Conservation (phyloP, 768 basidiomycete genomes). For the Suillus subalutaceus region DNA sequence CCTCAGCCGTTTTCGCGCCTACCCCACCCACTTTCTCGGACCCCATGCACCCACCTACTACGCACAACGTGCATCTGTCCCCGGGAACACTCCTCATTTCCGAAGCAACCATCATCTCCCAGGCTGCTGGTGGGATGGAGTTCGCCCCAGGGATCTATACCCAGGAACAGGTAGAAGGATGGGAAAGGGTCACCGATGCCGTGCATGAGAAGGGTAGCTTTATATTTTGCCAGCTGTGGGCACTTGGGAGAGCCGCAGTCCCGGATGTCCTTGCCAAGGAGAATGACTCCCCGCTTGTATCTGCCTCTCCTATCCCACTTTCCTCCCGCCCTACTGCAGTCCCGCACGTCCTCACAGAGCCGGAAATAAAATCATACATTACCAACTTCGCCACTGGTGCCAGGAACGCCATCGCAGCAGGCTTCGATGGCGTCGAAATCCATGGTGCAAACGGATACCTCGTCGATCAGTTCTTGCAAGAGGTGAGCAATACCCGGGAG, state of each 20-base stretch:
- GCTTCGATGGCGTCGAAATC: slow-evolving; percentile 61
- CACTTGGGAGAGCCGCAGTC: slow-evolving; percentile 42
- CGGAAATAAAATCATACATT: slow-evolving; percentile 49
- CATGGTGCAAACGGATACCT: slow-evolving; percentile 37
- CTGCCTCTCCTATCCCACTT: slow-evolving; percentile 27
- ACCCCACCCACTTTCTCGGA: slow-evolving; percentile 30
- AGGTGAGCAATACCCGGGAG: slow-evolving; percentile 42
- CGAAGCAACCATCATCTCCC: slow-evolving; percentile 46
- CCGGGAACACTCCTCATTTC: slow-evolving; percentile 48
- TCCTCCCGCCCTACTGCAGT: slow-evolving; percentile 8
- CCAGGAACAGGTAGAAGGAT: slow-evolving; percentile 52
- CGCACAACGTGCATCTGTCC: slow-evolving; percentile 35
- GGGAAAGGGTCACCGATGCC: slow-evolving; percentile 51
- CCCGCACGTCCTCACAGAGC: slow-evolving; percentile 43
- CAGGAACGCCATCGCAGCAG: slow-evolving; percentile 56
- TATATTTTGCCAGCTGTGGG: slow-evolving; percentile 54
- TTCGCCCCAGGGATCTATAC: slow-evolving; percentile 53
- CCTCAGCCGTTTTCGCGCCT: slow-evolving; percentile 36
- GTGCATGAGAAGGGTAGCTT: slow-evolving; percentile 46
- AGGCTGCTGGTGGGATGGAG: slow-evolving; percentile 30
- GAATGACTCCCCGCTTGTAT: slow-evolving; percentile 24
- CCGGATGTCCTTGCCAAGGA: slow-evolving; percentile 20
- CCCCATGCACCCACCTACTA: slow-evolving; percentile 40
- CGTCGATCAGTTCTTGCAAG: slow-evolving; percentile 46
- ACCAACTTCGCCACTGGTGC: slow-evolving; percentile 51